Evolutionary conservation across 257 asterid species (phyloP), one percentile per base, ranked within the genome.

Genomic region (Capsicum pubescens): DNA sequence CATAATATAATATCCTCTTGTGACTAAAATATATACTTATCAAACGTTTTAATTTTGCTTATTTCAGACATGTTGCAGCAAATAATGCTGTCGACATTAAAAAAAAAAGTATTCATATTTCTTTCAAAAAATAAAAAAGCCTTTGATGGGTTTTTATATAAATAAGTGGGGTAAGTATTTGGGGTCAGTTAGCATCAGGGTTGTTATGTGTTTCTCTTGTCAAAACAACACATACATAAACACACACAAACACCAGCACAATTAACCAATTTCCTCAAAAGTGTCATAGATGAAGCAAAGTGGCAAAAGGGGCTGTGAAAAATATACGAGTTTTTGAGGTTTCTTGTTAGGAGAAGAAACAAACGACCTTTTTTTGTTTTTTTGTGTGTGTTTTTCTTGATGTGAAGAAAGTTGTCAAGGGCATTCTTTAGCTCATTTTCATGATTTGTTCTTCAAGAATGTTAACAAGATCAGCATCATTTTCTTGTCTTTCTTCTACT

Each of bases 401-500:
- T 82, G 26, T 82, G 12, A 50, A 32, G 61, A 63, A 59, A 9
- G 50, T 58, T 9, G 61, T 39, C 46, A n/a, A 81, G 74, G 0
- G 21, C 64, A 54, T 81, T 64, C 16, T 21, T 81, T 79, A 1
- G 32, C 44, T 39, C 44, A 39, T 39, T 39, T 39, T 39, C 79
- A 55, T 11, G 44, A 39, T 39, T 39, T 39, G 5, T 39, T 39
- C 4, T 39, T 39, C 44, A 39, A 39, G 44, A 39, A 39, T 39
- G 44, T 39, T 39, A 4, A 3, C 4, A 39, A 39, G 44, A 48
- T 72, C 36, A 39, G 11, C 71, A 64, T 32, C 8, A 10, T 21
- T 1, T 8, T 36, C 86, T 32, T 36, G 82, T 50, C 46, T 88
- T 16, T 83, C 84, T 76, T 21, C 79, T 59, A 8, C 85, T 19